Percentiles rank a stretch among this genome's conserved stretches.
phyloP scores from a whole-genome alignment of 306 rosid genomes.

The Spatholobus suberectus region DNA sequence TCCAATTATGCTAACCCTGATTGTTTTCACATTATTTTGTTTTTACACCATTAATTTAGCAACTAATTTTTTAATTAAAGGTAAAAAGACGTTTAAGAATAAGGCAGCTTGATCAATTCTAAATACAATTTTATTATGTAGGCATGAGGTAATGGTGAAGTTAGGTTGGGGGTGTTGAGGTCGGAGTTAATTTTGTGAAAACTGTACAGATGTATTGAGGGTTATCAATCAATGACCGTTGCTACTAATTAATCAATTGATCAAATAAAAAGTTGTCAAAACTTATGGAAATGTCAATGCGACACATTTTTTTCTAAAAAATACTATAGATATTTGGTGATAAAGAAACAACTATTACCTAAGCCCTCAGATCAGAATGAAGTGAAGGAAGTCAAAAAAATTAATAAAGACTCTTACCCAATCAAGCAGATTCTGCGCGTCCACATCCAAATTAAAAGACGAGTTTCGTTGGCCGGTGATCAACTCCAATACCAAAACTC shows the following conservation, averaged over 20 bases:
- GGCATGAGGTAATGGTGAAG: not conserved
- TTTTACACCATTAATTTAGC: too few species aligned
- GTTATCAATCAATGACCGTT: not conserved
- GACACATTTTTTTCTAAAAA: not conserved
- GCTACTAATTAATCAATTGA: conserved; percentile 14
- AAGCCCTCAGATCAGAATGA: not conserved
- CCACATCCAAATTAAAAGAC: conserved; percentile 40
- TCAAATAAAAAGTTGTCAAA: not conserved
- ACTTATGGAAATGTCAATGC: conserved; percentile 24
- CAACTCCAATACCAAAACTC: conserved; percentile 86
- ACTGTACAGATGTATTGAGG: not conserved
- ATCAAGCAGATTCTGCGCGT: conserved; percentile 47
- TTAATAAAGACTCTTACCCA: conserved; percentile 40
- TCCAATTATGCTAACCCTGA: too few species aligned
- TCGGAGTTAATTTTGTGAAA: conserved; percentile 34
- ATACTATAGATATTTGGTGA: not conserved
- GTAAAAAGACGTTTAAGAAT: too few species aligned
- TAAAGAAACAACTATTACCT: conserved; percentile 30
- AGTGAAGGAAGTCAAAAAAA: not conserved
- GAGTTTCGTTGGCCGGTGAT: conserved; percentile 77
- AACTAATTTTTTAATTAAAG: too few species aligned
- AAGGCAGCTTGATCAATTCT: too few species aligned
- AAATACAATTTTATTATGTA: not conserved
- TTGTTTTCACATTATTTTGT: too few species aligned
- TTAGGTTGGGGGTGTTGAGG: conserved; percentile 7